These are phyloP conservation scores for Puccinia hordei DNA, from an alignment of 1,284 basidiomycete genomes.

Conservation along the genomic window DNA sequence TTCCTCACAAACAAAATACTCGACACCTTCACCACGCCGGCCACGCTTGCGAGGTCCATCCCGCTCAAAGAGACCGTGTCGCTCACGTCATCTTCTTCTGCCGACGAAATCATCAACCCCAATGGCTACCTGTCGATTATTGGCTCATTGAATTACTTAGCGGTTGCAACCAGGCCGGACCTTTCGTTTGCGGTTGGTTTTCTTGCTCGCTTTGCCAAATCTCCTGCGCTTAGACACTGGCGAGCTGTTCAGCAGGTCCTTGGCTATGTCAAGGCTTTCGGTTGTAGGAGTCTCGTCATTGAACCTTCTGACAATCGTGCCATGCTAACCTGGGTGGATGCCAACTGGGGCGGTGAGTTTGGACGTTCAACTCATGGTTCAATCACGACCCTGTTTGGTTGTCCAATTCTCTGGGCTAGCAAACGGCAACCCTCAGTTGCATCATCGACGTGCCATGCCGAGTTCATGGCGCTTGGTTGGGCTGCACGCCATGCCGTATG, in stretches of 20 bases:
- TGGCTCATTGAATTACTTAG: constrained; percentile 17
- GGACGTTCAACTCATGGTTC: not conserved
- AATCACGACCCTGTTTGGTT: not conserved
- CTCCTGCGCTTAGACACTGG: constrained; percentile 9
- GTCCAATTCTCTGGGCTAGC: not conserved
- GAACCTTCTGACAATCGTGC: not conserved
- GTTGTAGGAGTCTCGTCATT: not conserved
- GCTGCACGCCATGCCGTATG: not conserved
- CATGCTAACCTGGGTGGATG: constrained; percentile 6
- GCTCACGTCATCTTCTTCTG: not conserved
- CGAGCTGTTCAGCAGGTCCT: not conserved
- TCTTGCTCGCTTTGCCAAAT: not conserved
- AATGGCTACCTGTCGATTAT: constrained; percentile 19
- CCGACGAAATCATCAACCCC: constrained; percentile 10
- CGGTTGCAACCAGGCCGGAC: constrained; percentile 17
- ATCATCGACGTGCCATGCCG: not conserved
- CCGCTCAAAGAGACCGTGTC: not conserved
- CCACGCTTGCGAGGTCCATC: not conserved
- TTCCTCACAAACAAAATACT: constrained; percentile 8
- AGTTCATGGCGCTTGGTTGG: not conserved
- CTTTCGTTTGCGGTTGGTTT: constrained; percentile 21
- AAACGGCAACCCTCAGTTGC: constrained; percentile 1
- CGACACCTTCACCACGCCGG: not conserved
- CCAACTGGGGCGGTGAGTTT: constrained; percentile 24
- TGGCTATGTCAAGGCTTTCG: not conserved